These are phyloP conservation scores for Rosa hybrid DNA, from an alignment of 331 rosid species.

Conservation along the genomic window DNA sequence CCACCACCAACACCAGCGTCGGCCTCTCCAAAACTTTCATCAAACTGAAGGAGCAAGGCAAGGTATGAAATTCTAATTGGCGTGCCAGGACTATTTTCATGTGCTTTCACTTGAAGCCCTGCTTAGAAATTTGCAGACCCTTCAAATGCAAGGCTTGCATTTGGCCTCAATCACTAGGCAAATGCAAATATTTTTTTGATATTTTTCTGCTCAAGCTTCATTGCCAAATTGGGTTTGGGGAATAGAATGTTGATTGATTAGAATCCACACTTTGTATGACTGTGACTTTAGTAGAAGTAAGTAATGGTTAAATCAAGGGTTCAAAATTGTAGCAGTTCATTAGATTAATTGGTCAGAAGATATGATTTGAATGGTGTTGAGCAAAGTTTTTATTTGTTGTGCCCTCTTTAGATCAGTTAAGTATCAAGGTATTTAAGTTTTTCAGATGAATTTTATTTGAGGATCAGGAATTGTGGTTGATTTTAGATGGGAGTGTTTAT, in stretches of 20 bases:
- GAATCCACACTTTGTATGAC: neutral
- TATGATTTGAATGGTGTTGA: neutral
- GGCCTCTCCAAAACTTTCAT: constrained; percentile 77
- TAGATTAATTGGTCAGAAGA: neutral
- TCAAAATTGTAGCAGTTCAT: neutral
- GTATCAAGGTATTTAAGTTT: neutral
- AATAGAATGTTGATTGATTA: neutral
- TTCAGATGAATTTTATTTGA: neutral
- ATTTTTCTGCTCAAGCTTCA: neutral
- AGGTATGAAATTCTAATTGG: constrained; percentile 34
- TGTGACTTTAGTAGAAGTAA: neutral
- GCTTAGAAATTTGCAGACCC: constrained; percentile 6
- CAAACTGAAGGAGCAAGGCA: constrained; percentile 59
- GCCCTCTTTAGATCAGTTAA: neutral
- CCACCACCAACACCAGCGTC: constrained; percentile 41
- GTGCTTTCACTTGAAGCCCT: neutral
- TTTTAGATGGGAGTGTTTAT: neutral
- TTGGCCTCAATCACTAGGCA: neutral
- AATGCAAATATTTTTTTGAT: neutral
- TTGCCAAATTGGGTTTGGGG: neutral
- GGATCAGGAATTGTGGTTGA: constrained; percentile 1
- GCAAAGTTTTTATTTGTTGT: neutral
- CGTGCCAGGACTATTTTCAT: neutral
- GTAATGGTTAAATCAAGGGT: neutral
- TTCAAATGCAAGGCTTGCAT: neutral